phyloP scores from a whole-genome alignment of 805 yeast species.

The Barnettozyma populi region DNA sequence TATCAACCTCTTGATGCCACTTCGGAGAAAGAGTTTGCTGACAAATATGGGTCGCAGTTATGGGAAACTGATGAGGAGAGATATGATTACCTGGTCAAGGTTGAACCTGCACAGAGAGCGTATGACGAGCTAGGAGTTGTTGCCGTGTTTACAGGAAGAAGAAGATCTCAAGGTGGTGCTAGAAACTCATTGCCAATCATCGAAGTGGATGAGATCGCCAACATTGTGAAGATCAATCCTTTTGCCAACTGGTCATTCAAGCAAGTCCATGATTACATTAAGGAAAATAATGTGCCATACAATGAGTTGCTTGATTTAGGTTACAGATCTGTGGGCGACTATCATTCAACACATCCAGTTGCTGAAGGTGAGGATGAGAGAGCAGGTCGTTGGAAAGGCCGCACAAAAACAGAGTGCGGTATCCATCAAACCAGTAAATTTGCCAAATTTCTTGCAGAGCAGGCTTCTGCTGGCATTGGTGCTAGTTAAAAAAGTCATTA shows the following conservation, averaged over 20 bases:
- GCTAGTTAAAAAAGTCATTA: neutral
- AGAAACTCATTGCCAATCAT: constrained; percentile 66
- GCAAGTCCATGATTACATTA: constrained; percentile 66
- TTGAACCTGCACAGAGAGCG: constrained; percentile 87
- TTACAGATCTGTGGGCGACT: constrained; percentile 89
- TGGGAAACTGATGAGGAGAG: constrained; percentile 81
- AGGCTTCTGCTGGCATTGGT: constrained; percentile 1
- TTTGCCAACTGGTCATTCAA: constrained; percentile 76
- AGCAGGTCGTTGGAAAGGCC: constrained; percentile 96
- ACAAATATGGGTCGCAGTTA: constrained; percentile 63
- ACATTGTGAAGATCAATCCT: constrained; percentile 83
- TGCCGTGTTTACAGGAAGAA: constrained; percentile 89
- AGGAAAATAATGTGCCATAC: constrained; percentile 71
- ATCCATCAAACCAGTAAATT: constrained; percentile 80
- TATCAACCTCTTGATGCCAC: constrained; percentile 58
- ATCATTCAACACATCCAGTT: constrained; percentile 90
- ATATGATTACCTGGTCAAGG: constrained; percentile 85
- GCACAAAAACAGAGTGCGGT: constrained; percentile 91
- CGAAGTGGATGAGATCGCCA: constrained; percentile 66
- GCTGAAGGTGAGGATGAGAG: constrained; percentile 91
- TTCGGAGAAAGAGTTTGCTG: constrained; percentile 58
- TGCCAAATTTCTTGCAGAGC: constrained; percentile 45
- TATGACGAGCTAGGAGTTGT: constrained; percentile 65
- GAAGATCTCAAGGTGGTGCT: constrained; percentile 86
- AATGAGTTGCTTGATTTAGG: constrained; percentile 81